Evolutionary conservation across 2,329 filamentous ascomycete genomes (phyloP).

Genomic region (Penicillium sp.): DNA sequence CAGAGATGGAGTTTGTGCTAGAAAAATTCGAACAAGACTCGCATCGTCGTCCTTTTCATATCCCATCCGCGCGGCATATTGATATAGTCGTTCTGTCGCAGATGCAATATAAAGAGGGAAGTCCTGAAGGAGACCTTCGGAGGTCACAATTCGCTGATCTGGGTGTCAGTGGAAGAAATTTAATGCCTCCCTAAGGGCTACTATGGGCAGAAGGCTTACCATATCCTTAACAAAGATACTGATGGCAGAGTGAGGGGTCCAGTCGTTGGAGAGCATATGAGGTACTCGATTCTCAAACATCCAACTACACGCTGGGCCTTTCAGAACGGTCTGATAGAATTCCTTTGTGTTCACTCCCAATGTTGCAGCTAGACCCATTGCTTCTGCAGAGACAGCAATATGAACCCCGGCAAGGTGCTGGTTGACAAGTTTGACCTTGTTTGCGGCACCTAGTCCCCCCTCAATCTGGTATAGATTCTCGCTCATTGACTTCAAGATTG

Average conservation of each 20-base stretch:
- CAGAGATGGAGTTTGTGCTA: conserved; percentile 4
- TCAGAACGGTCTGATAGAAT: conserved; percentile 14
- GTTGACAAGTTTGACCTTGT: conserved; percentile 60
- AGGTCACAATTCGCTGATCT: conserved; percentile 13
- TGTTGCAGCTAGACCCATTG: conserved; percentile 56
- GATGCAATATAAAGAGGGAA: conserved; percentile 13
- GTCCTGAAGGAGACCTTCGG: conserved; percentile 8
- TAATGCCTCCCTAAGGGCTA: neutral
- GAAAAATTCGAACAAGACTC: conserved; percentile 8
- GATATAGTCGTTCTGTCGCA: conserved; percentile 11
- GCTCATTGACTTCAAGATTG: conserved; percentile 36
- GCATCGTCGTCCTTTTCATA: conserved; percentile 13
- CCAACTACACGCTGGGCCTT: conserved; percentile 47
- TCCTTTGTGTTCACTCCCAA: conserved; percentile 52
- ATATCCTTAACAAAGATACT: conserved; percentile 39
- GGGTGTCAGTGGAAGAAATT: neutral
- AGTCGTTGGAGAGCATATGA: conserved; percentile 54
- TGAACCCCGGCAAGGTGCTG: conserved; percentile 60
- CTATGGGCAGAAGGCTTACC: neutral
- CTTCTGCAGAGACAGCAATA: conserved; percentile 53
- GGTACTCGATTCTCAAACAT: conserved; percentile 60
- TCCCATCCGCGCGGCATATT: conserved; percentile 2
- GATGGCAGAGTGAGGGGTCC: conserved; percentile 40
- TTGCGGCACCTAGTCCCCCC: conserved; percentile 55
- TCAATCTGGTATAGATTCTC: conserved; percentile 49